phyloP scores from a whole-genome alignment of 73 alveolate genomes.

The Tetrahymena borealis region DNA sequence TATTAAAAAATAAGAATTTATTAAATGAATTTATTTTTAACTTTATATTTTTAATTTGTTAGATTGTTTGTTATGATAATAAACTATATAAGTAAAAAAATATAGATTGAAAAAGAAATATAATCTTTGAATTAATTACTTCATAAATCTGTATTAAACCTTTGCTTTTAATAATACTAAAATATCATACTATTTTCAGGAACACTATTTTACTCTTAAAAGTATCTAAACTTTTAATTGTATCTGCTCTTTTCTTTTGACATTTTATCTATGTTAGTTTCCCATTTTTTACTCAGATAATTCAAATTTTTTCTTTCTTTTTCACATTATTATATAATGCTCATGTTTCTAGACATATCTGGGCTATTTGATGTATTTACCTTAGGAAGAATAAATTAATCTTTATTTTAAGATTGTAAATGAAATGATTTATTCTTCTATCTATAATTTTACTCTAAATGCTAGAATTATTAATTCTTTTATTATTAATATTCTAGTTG shows the following conservation, averaged over 20 bases:
- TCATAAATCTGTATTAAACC: neutral
- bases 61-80: neutral
- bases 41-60: no score
- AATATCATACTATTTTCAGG: neutral
- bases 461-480: no score
- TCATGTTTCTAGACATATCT: neutral
- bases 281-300: neutral
- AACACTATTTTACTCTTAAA: neutral
- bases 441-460: no score
- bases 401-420: neutral
- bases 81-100: no score
- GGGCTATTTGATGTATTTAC: neutral
- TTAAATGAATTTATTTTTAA: no score
- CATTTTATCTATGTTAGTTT: neutral
- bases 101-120: no score
- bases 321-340: neutral
- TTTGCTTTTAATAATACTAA: neutral
- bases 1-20: no score
- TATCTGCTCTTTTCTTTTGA: neutral
- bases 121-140: neutral
- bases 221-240: neutral
- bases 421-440: neutral
- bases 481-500: no score
- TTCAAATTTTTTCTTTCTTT: neutral
- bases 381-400: neutral